A percentile compares a stretch with the other conserved stretches of the same genome.
Evolutionary conservation across 208 protist species (phyloP).

Genomic region (Vickermania ingenoplastis): DNA sequence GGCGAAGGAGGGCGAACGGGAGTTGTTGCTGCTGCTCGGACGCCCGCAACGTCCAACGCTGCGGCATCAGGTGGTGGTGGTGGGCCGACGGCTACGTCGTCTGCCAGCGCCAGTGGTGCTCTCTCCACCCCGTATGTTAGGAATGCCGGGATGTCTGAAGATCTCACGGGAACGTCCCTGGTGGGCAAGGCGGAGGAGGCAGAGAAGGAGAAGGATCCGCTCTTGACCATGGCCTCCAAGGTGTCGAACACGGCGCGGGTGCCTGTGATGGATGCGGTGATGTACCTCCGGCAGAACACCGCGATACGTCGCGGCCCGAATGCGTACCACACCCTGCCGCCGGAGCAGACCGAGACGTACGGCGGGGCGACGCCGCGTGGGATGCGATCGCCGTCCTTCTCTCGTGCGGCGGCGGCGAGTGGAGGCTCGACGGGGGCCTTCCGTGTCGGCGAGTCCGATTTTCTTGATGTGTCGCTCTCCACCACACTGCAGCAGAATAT

Average conservation of each 20-base stretch:
- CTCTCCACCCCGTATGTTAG: no score
- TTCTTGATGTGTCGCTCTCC: neutral
- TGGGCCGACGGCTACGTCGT: neutral
- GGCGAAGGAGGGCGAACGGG: neutral
- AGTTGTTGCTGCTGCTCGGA: neutral
- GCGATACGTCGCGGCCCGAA: constrained; percentile 36
- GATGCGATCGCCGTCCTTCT: neutral
- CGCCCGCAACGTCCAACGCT: neutral
- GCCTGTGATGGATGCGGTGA: constrained; percentile 17
- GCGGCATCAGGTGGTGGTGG: no score
- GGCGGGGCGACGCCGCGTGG: constrained; percentile 4
- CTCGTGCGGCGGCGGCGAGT: neutral
- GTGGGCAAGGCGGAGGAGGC: neutral
- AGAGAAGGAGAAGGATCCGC: neutral
- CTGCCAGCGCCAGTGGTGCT: no score
- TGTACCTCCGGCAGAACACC: constrained; percentile 26
- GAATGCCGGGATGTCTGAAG: neutral
- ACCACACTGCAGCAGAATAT: neutral
- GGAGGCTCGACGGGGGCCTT: neutral
- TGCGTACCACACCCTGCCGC: neutral
- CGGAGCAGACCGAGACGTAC: constrained; percentile 1
- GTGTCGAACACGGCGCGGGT: constrained; percentile 16
- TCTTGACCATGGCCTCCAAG: neutral
- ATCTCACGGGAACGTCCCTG: neutral
- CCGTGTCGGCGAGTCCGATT: constrained; percentile 1